phyloP scores from a whole-genome alignment of 768 basidiomycete species.

The Mycena leptocephala region DNA sequence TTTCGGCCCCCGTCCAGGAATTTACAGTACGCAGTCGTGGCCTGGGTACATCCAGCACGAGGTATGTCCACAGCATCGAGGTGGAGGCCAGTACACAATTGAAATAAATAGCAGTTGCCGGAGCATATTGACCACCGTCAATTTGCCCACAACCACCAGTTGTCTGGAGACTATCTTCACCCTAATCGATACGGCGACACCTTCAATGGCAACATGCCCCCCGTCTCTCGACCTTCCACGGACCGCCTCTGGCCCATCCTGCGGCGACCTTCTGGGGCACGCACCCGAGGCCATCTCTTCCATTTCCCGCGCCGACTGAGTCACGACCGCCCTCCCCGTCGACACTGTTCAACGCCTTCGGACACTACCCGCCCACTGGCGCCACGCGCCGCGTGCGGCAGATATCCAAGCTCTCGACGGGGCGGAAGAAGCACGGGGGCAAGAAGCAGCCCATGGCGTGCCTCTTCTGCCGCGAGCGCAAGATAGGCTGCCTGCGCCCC shows the following conservation, averaged over 20 bases:
- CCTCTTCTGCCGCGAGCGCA: conserved; percentile 32
- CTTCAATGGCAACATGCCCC: neutral
- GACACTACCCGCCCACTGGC: neutral
- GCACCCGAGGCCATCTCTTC: neutral
- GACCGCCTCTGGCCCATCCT: neutral
- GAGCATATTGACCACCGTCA: neutral
- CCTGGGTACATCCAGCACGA: neutral
- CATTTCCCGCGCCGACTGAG: neutral
- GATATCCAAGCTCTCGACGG: neutral
- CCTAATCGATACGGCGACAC: neutral
- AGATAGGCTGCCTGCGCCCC: conserved; percentile 30
- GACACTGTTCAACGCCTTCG: neutral
- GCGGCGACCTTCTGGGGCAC: neutral
- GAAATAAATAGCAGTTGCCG: neutral
- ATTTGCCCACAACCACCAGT: neutral
- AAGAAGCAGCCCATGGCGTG: conserved; percentile 30
- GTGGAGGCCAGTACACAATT: neutral
- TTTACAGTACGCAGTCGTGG: conserved; percentile 5
- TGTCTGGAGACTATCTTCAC: neutral
- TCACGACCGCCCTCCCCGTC: neutral
- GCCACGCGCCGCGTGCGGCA: conserved; percentile 1
- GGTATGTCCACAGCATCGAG: neutral
- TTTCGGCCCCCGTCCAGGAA: neutral
- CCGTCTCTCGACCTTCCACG: neutral
- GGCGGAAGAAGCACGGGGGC: neutral